Evolutionary conservation across 2,329 filamentous ascomycete species (phyloP).

Genomic region (Fusarium citri): DNA sequence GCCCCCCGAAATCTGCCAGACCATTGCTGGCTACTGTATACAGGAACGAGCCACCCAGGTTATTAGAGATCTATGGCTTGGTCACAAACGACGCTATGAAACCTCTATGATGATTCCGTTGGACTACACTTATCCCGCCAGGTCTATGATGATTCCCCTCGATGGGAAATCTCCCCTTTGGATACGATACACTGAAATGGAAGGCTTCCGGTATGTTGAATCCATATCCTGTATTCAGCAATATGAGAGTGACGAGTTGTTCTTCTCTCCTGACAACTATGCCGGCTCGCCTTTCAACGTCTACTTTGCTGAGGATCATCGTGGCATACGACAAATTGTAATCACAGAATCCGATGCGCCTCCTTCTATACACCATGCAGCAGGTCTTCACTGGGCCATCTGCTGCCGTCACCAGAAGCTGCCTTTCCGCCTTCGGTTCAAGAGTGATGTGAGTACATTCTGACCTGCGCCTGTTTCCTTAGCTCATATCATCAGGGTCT

Average conservation of each 20-base stretch:
- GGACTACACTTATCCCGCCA: too few species aligned
- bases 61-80: neutral
- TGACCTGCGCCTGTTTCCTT: fast-evolving
- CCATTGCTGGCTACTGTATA: neutral
- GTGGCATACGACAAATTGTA: neutral
- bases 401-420: neutral
- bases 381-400: neutral
- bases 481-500: neutral
- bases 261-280: fast-evolving
- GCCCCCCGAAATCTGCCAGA: neutral
- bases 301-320: neutral
- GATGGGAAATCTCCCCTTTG: neutral
- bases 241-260: neutral
- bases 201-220: neutral
- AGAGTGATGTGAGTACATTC: neutral
- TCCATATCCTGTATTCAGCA: neutral
- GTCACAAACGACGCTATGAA: too few species aligned
- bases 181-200: neutral
- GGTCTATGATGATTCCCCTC: too few species aligned
- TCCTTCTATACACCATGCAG: neutral
- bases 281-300: neutral
- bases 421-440: neutral
- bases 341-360: neutral
- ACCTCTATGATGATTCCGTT: fast-evolving
- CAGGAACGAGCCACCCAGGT: neutral